Evolutionary conservation across 495 filamentous ascomycete genomes (phyloP), one percentile per base, ranked within the genome.

Genomic region (Trichoderma virens): DNA sequence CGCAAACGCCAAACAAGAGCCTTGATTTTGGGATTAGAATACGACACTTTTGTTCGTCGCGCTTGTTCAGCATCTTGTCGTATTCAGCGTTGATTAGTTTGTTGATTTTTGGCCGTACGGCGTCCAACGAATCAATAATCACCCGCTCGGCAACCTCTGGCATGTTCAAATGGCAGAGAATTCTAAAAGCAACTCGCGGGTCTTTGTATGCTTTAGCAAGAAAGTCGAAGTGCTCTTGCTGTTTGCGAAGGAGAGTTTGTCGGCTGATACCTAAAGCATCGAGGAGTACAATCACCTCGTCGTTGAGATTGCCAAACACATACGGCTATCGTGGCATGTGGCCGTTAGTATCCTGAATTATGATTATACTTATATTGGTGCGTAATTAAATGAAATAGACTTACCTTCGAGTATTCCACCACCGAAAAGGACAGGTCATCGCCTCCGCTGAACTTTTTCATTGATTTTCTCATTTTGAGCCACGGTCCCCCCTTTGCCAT

Each of bases 1-100:
- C 81, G 63, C 79, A 82, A 34, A 83, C 75, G 0, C 78, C 79
- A 64, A 81, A 82, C 2, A 83, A 68, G 2, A 82, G 69, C 31
- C 79, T 72, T 11, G 80, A 82, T 62, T 78, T 69, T 8, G 73
- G 76, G 2, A 82, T 70, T 38, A 82, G 54, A 32, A 82, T 82
- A 2, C 79, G 70, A 65, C 75, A 82, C 62, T 72, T 72, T 62
- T 80, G 78, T 64, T 78, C 74, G 2, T 73, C 74, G 47, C 73
- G 62, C 65, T 82, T 83, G 65, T 78, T 82, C 38, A 82, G 64
- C 76, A 82, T 78, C 63, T 73, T 76, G 20, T 66, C 68, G 47
- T 76, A 72, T 66, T 82, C 80, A 0, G 64, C 65, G 14, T 71
- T 76, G 39, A 82, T 71, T 0, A 78, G 69, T 5, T 67, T 76